phyloP scores from a whole-genome alignment of 108 stramenopile genomes.

The Nannochloropsis gaditana region DNA sequence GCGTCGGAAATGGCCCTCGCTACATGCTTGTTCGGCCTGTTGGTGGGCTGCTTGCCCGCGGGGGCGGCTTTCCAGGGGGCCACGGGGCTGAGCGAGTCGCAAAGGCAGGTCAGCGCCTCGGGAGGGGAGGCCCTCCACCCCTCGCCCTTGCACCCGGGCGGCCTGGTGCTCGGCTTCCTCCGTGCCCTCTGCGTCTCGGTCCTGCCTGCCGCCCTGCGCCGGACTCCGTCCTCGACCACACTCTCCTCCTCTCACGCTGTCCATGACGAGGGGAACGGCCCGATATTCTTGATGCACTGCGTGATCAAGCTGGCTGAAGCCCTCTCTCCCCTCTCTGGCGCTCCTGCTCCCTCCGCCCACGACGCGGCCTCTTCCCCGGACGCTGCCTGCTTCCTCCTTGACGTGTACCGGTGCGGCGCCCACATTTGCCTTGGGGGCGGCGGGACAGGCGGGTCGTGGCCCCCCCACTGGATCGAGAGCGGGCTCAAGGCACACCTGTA shows the following conservation, averaged over 20 bases:
- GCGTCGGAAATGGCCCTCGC: no score
- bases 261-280: background rate
- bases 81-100: background rate
- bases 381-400: background rate
- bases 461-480: background rate
- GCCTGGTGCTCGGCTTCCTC: background rate
- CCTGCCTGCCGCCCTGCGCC: background rate
- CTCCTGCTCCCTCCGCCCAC: background rate
- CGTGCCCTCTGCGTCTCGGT: background rate
- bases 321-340: background rate
- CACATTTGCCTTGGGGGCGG: background rate
- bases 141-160: background rate
- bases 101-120: background rate
- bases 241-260: background rate
- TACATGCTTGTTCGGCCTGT: background rate
- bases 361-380: background rate
- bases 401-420: background rate
- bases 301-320: background rate
- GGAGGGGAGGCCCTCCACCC: background rate
- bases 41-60: background rate
- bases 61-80: background rate
- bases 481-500: background rate
- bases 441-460: background rate
- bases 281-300: background rate
- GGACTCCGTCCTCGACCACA: background rate